Conservation (phyloP, 805 yeast genomes). For the Starmera amethionina region DNA sequence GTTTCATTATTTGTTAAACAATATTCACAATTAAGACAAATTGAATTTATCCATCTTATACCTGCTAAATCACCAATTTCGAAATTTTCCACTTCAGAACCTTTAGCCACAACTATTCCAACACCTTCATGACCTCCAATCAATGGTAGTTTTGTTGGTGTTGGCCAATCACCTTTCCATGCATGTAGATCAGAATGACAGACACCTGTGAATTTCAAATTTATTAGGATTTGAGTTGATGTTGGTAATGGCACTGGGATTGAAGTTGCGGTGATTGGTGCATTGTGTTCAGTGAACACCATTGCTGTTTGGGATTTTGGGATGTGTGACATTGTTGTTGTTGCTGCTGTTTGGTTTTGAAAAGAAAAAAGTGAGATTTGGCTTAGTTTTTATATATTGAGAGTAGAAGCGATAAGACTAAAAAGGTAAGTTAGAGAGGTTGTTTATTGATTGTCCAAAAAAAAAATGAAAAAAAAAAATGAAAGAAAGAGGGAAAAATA, state of each 20-base stretch:
- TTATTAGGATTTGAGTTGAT: slow-evolving; percentile 39
- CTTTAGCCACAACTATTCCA: slow-evolving; percentile 44
- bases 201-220: slow-evolving; percentile 50
- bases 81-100: slow-evolving; percentile 40
- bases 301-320: slow-evolving; percentile 38
- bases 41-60: slow-evolving; percentile 47
- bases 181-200: slow-evolving; percentile 54
- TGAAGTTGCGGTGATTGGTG: slow-evolving; percentile 32
- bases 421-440: no score
- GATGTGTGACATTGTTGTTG: slow-evolving; percentile 7
- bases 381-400: no score
- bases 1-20: slow-evolving; percentile 39
- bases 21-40: slow-evolving; percentile 42
- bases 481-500: no score
- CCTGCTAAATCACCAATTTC: slow-evolving; percentile 47
- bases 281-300: slow-evolving; percentile 35
- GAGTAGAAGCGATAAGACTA: no score
- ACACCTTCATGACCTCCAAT: slow-evolving; percentile 57
- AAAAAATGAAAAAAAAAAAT: no score
- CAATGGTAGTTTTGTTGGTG: slow-evolving; percentile 38
- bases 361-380: no score
- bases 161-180: slow-evolving; percentile 54
- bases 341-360: no score
- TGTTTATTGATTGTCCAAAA: no score
- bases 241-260: slow-evolving; percentile 42